A percentile compares a stretch with the other conserved stretches of the same genome.
Conservation (phyloP, 2,329 filamentous ascomycete genomes). For the Cordyceps militaris region DNA sequence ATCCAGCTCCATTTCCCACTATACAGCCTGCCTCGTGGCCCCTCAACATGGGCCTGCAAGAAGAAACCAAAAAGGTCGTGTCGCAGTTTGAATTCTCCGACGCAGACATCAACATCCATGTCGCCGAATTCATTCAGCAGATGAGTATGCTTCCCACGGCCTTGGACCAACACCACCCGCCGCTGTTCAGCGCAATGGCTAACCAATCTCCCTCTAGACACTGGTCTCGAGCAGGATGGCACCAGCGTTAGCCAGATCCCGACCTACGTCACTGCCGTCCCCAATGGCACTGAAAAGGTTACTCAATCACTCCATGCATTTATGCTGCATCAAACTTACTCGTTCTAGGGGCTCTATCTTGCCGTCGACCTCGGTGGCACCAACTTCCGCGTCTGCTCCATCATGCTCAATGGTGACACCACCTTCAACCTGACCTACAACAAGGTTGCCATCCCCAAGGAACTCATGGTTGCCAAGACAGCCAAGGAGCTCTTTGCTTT, state of each 20-base stretch:
- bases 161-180: background rate
- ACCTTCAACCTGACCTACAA: constrained; percentile 90
- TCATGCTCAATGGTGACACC: constrained; percentile 86
- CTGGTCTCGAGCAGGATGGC: constrained; percentile 71
- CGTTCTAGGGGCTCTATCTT: constrained; percentile 77
- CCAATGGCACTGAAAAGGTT: constrained; percentile 97
- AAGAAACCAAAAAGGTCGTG: constrained; percentile 73
- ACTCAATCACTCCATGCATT: constrained; percentile 13
- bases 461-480: constrained; percentile 84
- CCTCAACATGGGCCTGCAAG: constrained; percentile 54
- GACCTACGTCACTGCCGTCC: constrained; percentile 90
- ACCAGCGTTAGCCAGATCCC: constrained; percentile 91
- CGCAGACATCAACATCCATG: constrained; percentile 69
- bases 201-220: constrained; percentile 44
- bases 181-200: background rate
- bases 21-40: constrained; percentile 46
- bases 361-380: constrained; percentile 97
- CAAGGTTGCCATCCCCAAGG: constrained; percentile 83
- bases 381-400: constrained; percentile 96
- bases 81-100: constrained; percentile 79
- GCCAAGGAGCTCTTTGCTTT: constrained; percentile 85
- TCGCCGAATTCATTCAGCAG: constrained; percentile 78
- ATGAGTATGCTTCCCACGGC: constrained; percentile 51
- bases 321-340: constrained; percentile 3
- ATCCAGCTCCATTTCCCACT: constrained; percentile 47